Conservation (phyloP, 1,139 yeast species). For the Taiozyma onychis region DNA sequence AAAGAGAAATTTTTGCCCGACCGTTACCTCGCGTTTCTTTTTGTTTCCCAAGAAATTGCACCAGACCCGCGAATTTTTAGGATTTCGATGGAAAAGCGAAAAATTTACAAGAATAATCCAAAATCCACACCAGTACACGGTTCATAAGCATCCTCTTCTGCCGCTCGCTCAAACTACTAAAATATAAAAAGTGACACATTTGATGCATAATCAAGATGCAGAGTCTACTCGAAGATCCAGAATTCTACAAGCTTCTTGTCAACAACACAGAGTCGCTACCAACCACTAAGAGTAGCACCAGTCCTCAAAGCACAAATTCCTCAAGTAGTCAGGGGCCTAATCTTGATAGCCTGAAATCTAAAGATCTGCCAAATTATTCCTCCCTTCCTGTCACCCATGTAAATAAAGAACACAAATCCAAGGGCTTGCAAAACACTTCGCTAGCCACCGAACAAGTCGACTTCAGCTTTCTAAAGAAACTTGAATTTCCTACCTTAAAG, state of each 20-base stretch:
- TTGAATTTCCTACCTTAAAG: constrained; percentile 7
- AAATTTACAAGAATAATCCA: neutral
- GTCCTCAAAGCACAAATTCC: neutral
- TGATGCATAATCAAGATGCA: constrained; percentile 7
- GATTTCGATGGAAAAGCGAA: neutral
- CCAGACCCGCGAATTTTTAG: neutral
- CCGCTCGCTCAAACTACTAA: no score
- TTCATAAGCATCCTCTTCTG: neutral
- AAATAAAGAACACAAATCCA: neutral
- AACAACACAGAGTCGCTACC: constrained; percentile 9
- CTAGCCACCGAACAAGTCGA: constrained; percentile 1
- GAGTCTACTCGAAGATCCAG: constrained; percentile 13
- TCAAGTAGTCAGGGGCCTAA: neutral
- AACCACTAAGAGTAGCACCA: neutral
- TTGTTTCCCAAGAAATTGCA: neutral
- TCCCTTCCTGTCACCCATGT: neutral
- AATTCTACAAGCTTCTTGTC: constrained; percentile 11
- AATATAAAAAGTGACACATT: neutral
- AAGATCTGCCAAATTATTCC: neutral
- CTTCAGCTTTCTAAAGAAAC: constrained; percentile 9
- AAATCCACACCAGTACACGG: neutral
- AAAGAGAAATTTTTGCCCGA: neutral
- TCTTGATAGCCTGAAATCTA: neutral
- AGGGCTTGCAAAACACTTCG: neutral
- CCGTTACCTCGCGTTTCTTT: neutral